Evolutionary conservation across 164 flowering plant species (phyloP).

Genomic region (Kingdonia uniflora): DNA sequence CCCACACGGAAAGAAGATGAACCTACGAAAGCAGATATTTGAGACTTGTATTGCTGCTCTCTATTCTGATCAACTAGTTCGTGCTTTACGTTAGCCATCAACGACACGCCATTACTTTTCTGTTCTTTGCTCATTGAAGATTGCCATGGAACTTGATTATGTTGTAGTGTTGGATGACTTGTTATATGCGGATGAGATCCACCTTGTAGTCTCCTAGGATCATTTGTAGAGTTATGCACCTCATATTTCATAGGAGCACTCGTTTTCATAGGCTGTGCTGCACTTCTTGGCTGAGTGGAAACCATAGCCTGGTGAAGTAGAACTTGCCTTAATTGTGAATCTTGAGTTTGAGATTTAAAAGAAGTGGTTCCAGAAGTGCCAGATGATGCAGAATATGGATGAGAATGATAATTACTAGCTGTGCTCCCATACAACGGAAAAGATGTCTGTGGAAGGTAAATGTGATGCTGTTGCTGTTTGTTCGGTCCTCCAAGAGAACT

Average conservation of each 20-base stretch:
- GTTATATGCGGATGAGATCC: slow-evolving; percentile 39
- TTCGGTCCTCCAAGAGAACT: slow-evolving; percentile 34
- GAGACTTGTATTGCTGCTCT: slow-evolving; percentile 43
- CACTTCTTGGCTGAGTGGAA: slow-evolving; percentile 33
- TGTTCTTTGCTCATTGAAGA: slow-evolving; percentile 36
- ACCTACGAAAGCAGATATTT: slow-evolving; percentile 34
- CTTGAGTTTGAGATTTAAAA: slow-evolving; percentile 46
- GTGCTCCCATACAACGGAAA: slow-evolving; percentile 51
- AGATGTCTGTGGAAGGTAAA: slow-evolving; percentile 48
- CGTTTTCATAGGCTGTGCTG: slow-evolving; percentile 32
- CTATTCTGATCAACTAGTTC: slow-evolving; percentile 50
- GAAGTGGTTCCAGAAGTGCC: slow-evolving; percentile 21
- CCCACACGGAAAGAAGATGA: slow-evolving; percentile 28
- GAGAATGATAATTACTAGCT: slow-evolving; percentile 32
- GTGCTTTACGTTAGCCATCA: slow-evolving; percentile 41
- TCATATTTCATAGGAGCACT: slow-evolving; percentile 41
- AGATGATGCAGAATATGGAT: slow-evolving; percentile 35
- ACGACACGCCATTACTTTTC: slow-evolving; percentile 22
- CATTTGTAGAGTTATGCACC: slow-evolving; percentile 33
- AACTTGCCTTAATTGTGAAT: slow-evolving; percentile 49
- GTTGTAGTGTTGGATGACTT: slow-evolving; percentile 38
- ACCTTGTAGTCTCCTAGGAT: slow-evolving; percentile 45
- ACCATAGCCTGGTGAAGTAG: slow-evolving; percentile 37
- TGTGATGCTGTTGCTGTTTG: slow-evolving; percentile 50
- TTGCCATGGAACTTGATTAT: slow-evolving; percentile 44